Evolutionary conservation across 495 filamentous ascomycete species (phyloP), one percentile per base, ranked within the genome.

Genomic region (Aspergillus heteromorphus): DNA sequence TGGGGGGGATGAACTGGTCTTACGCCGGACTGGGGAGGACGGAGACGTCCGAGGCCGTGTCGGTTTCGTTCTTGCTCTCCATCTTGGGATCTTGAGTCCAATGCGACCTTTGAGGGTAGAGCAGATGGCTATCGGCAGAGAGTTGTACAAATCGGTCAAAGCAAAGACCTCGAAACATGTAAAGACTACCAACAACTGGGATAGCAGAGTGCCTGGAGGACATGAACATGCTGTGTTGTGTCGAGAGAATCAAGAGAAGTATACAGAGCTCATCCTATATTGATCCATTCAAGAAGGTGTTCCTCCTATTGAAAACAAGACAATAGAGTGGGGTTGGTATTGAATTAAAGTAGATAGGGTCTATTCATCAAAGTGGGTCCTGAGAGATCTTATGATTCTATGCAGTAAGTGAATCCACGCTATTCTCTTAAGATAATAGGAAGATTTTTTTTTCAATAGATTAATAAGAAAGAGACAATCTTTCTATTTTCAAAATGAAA

Each of bases 11-110:
- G n/a, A n/a, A n/a, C n/a, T 40, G 16, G 8, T 40, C 57, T 60
- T 51, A 64, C 61, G 58, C 54, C n/a, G 56, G 30, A 30, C 48
- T 51, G 2, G 58, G 47, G 54, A 64, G 52, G 55, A 60, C 55
- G 34, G 52, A 48, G 23, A 51, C 45, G 45, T 54, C 48, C 40
- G 29, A 54, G 30, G 31, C 40, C 31, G 38, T 17, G 16, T 18
- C 7, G 17, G 17, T 23, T 13, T 14, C 14, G 47, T 25, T 59
- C 11, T 45, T 16, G 52, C 31, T 19, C 27, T 20, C 19, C 52
- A 55, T 52, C 7, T 36, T 48, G 52, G 17, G 42, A 43, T 13
- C 23, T 45, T 7, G 25, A 40, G 6, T 21, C 49, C n/a, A 45
- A 21, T 45, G 27, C 23, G 7, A 3, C 31, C 38, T 48, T 54